Conservation (phyloP, 2,329 filamentous ascomycete genomes). For the Fusarium penzigii region DNA sequence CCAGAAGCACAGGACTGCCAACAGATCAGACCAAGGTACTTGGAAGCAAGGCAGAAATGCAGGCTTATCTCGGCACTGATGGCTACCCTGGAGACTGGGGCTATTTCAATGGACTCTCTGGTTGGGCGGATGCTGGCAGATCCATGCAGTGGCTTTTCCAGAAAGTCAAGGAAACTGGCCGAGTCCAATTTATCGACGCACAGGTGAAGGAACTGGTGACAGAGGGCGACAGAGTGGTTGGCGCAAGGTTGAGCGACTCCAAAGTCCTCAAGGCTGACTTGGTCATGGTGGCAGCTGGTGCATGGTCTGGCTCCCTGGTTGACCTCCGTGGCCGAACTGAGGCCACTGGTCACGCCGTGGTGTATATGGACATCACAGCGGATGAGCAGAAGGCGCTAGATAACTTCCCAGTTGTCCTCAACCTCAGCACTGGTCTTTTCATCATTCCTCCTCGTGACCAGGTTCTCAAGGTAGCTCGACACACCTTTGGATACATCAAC, state of each 20-base stretch:
- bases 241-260: constrained; percentile 46
- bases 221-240: constrained; percentile 47
- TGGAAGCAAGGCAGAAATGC: constrained; percentile 46
- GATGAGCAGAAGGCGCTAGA: constrained; percentile 68
- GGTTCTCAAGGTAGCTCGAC: constrained; percentile 69
- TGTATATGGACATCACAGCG: constrained; percentile 72
- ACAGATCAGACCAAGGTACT: constrained; percentile 47
- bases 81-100: constrained; percentile 63
- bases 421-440: constrained; percentile 72
- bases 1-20: constrained; percentile 38
- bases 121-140: constrained; percentile 78
- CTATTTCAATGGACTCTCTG: constrained; percentile 72
- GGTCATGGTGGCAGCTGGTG: constrained; percentile 79
- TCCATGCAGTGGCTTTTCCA: constrained; percentile 66
- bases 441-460: constrained; percentile 66
- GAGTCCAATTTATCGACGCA: constrained; percentile 57
- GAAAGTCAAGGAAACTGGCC: constrained; percentile 53
- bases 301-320: constrained; percentile 79
- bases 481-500: constrained; percentile 68
- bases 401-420: constrained; percentile 71
- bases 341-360: constrained; percentile 80
- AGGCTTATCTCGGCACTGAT: constrained; percentile 45
- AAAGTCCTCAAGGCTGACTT: constrained; percentile 61
- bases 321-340: constrained; percentile 75
- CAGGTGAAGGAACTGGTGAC: constrained; percentile 46